A percentile compares a stretch with the other conserved stretches of the same genome.
phyloP scores from a whole-genome alignment of 768 basidiomycete genomes.

The Boletus sensibilis region DNA sequence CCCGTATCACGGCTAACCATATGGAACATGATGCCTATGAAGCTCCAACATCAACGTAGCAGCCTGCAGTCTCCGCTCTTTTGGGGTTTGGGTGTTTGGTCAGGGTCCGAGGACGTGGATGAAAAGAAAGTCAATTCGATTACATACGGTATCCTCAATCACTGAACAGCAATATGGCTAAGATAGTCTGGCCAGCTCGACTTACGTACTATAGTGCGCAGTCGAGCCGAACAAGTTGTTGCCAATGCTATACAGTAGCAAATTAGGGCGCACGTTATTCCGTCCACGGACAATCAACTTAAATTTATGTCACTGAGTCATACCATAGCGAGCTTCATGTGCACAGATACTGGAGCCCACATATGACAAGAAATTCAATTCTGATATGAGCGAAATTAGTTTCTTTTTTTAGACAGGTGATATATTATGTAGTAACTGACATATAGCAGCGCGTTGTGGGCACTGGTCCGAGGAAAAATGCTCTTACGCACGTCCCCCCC shows the following conservation, averaged over 20 bases:
- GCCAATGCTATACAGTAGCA: too few relatives aligned
- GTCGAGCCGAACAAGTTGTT: background rate
- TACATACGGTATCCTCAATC: background rate
- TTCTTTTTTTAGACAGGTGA: too few relatives aligned
- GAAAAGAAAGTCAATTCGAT: background rate
- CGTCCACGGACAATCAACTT: too few relatives aligned
- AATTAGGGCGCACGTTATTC: too few relatives aligned
- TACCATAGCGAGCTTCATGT: background rate
- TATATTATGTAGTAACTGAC: too few relatives aligned
- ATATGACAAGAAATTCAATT: background rate
- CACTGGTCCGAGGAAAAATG: too few relatives aligned
- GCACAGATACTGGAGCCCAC: background rate
- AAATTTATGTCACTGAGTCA: too few relatives aligned
- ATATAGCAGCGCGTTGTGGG: too few relatives aligned
- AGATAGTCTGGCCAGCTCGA: background rate
- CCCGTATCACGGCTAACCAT: background rate
- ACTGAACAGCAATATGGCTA: background rate
- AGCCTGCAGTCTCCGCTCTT: background rate
- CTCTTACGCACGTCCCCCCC: too few relatives aligned
- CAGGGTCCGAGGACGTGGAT: background rate
- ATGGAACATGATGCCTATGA: background rate
- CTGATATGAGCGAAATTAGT: background rate
- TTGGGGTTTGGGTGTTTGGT: background rate
- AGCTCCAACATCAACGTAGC: background rate
- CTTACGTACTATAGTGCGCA: background rate